phyloP scores from a whole-genome alignment of 495 filamentous ascomycete species.

The Bacidia gigantensis region DNA sequence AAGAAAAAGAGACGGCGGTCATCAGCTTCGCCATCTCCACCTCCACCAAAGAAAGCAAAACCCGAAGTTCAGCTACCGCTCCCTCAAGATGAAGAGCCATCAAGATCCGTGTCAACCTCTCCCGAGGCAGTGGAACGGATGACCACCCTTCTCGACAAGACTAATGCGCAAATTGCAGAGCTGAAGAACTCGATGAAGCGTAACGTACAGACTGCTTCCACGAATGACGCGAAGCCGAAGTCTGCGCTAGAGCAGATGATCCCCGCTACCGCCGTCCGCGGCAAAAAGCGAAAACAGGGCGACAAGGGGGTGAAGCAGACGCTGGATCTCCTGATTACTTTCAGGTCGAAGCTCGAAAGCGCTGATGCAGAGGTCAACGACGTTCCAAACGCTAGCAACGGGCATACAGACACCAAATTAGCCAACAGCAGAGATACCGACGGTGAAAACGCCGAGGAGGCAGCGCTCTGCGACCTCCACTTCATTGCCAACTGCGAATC shows the following conservation, averaged over 20 bases:
- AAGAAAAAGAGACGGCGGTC: conserved; percentile 13
- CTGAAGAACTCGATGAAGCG: conserved; percentile 89
- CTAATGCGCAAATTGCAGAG: conserved; percentile 82
- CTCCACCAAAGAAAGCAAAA: conserved; percentile 23
- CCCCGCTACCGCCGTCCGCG: conserved; percentile 62
- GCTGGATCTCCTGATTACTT: conserved; percentile 57
- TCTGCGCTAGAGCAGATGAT: conserved; percentile 68
- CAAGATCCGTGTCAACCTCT: conserved; percentile 34
- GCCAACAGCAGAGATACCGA: conserved; percentile 16
- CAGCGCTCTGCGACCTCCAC: conserved; percentile 69
- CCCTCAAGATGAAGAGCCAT: conserved; percentile 35
- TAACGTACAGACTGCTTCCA: conserved; percentile 44
- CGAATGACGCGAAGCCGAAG: conserved; percentile 45
- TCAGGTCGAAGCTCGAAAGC: conserved; percentile 62
- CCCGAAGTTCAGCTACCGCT: conserved; percentile 32
- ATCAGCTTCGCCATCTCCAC: conserved; percentile 16
- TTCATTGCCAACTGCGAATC: conserved; percentile 90
- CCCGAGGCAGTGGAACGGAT: conserved; percentile 37
- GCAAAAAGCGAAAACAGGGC: conserved; percentile 61
- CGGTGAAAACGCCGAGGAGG: conserved; percentile 45
- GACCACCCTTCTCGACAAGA: conserved; percentile 53
- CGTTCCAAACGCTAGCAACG: conserved; percentile 17
- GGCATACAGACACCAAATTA: conserved; percentile 24
- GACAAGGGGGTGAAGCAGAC: conserved; percentile 45
- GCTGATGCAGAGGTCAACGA: conserved; percentile 27